A percentile compares a stretch with the other conserved stretches of the same genome.
Evolutionary conservation across 768 basidiomycete species (phyloP).

Genomic region (Leccinum truebloodii): DNA sequence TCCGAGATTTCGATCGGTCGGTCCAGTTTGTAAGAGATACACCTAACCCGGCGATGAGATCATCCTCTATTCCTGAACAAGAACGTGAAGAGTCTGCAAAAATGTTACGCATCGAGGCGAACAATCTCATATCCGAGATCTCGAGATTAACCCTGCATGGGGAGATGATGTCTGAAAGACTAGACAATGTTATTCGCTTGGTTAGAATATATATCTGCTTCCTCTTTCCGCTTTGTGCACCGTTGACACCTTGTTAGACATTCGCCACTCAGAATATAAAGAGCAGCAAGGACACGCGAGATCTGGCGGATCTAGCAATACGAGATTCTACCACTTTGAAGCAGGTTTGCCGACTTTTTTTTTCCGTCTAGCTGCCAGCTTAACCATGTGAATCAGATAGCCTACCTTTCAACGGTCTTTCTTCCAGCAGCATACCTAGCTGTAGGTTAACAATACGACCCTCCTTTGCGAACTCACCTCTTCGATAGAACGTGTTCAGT

Average conservation of each 20-base stretch:
- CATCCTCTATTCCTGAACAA: slow-evolving; percentile 10
- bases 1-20: slow-evolving; percentile 54
- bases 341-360: slow-evolving; percentile 15
- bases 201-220: slow-evolving; percentile 14
- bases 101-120: slow-evolving; percentile 40
- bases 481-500: slow-evolving; percentile 32
- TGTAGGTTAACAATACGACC: slow-evolving; percentile 15
- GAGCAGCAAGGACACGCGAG: slow-evolving; percentile 37
- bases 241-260: slow-evolving; percentile 37
- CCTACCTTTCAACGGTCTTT: slow-evolving; percentile 58
- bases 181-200: slow-evolving; percentile 27
- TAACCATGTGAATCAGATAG: slow-evolving; percentile 37
- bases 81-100: slow-evolving; percentile 31
- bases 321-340: slow-evolving; percentile 17
- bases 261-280: slow-evolving; percentile 54
- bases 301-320: slow-evolving; percentile 3
- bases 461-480: slow-evolving; percentile 9
- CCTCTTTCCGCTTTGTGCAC: background rate
- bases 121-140: slow-evolving; percentile 50
- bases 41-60: slow-evolving; percentile 50
- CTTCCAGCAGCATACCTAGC: slow-evolving; percentile 49
- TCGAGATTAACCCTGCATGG: slow-evolving; percentile 40
- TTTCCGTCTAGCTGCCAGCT: background rate
- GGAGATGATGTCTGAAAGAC: slow-evolving; percentile 23
- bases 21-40: slow-evolving; percentile 50